Conservation (phyloP, 2,329 filamentous ascomycete species). For the Xylaria arbuscula region DNA sequence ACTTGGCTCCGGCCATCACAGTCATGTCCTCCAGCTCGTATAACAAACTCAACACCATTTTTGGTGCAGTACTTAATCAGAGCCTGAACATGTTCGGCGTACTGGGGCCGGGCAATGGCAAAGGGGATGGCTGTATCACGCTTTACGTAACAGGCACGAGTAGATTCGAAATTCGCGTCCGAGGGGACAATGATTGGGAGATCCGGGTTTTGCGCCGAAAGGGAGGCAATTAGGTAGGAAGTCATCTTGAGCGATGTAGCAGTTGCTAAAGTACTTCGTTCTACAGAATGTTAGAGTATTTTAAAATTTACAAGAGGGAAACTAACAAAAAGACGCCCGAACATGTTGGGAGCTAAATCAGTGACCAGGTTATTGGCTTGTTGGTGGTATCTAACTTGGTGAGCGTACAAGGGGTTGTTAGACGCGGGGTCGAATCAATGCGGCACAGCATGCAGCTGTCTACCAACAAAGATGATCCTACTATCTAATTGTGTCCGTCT, state of each 20-base stretch:
- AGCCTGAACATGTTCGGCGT: conserved; percentile 37
- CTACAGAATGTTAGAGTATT: background rate
- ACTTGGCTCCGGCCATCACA: conserved; percentile 50
- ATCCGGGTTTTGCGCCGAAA: conserved; percentile 4
- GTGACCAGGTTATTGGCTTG: background rate
- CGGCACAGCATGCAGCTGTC: background rate
- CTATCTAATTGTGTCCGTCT: background rate
- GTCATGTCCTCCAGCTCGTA: conserved; percentile 53
- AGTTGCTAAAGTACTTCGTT: background rate
- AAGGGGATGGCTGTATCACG: conserved; percentile 27
- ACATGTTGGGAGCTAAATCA: background rate
- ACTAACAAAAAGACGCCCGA: background rate
- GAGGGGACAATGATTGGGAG: conserved; percentile 25
- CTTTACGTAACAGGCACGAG: conserved; percentile 35
- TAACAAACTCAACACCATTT: conserved; percentile 42
- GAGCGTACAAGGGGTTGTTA: background rate
- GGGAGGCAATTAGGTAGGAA: conserved; percentile 8
- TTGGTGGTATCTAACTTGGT: background rate
- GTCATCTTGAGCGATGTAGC: conserved; percentile 1
- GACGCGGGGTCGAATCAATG: background rate
- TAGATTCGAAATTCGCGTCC: conserved; percentile 38
- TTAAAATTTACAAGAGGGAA: background rate
- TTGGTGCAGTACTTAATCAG: conserved; percentile 39
- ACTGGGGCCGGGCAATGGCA: conserved; percentile 42
- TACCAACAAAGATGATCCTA: background rate